Evolutionary conservation across 331 rosid genomes (phyloP).

Genomic region (Acacia concinna): DNA sequence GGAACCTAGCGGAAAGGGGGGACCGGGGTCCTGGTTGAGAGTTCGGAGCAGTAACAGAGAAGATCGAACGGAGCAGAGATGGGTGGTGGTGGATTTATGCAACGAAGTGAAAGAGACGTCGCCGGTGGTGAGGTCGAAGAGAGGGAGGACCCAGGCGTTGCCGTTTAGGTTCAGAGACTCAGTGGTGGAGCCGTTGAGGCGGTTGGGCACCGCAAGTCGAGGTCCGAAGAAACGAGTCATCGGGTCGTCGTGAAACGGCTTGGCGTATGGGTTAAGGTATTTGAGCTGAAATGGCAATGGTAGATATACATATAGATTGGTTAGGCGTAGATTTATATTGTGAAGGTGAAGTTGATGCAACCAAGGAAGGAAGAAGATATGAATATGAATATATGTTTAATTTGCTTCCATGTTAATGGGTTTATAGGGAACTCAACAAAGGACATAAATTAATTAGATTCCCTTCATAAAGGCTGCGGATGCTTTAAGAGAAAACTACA

Average conservation of each 20-base stretch:
- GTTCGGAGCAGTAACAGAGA: conserved; percentile 7
- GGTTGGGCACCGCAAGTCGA: conserved; percentile 15
- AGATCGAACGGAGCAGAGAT: neutral
- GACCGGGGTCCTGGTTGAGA: conserved; percentile 12
- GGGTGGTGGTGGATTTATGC: conserved; percentile 37
- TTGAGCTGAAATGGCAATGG: neutral
- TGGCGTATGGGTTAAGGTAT: neutral
- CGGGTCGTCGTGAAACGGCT: conserved; percentile 5
- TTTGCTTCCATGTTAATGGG: neutral
- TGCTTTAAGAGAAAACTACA: neutral
- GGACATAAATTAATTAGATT: neutral
- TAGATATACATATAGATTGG: neutral
- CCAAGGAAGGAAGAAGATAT: neutral
- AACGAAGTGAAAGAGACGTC: conserved; percentile 34
- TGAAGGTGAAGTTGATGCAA: neutral
- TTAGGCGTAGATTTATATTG: neutral
- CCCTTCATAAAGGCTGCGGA: neutral
- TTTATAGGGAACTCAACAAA: neutral
- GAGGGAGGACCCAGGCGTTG: conserved; percentile 49
- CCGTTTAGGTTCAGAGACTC: conserved; percentile 51
- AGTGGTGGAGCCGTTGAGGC: conserved; percentile 52
- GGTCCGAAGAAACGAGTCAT: conserved; percentile 28
- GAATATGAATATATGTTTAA: neutral
- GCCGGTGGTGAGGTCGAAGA: conserved; percentile 52
- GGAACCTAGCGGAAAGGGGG: neutral